Evolutionary conservation across 2,329 filamentous ascomycete species (phyloP).

Genomic region (Sarocladium brachiariae): DNA sequence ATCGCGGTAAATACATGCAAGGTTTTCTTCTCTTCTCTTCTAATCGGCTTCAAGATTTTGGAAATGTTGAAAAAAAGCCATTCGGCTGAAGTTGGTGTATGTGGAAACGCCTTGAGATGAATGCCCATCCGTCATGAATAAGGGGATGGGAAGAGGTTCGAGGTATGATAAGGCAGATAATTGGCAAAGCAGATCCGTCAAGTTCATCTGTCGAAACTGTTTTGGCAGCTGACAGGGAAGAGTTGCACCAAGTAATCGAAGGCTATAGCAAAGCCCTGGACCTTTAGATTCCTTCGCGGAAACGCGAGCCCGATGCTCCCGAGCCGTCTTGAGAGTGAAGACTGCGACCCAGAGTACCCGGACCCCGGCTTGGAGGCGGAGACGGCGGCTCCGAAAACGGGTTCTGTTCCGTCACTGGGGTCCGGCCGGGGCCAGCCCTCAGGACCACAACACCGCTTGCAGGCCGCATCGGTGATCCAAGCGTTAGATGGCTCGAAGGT

Average conservation of each 20-base stretch:
- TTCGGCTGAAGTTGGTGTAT: conserved; percentile 1
- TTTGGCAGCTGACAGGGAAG: neutral
- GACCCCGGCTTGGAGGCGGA: conserved; percentile 20
- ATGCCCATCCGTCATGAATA: neutral
- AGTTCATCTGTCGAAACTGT: neutral
- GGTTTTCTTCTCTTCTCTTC: neutral
- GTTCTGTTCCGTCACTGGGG: conserved; percentile 49
- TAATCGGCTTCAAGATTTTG: neutral
- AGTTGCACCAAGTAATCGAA: neutral
- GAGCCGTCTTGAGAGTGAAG: conserved; percentile 28
- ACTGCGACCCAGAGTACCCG: conserved; percentile 33
- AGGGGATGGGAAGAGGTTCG: neutral
- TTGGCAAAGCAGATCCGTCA: neutral
- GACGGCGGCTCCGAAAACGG: conserved; percentile 35
- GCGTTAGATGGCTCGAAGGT: conserved; percentile 36
- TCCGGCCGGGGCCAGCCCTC: conserved; percentile 58
- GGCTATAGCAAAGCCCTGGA: neutral
- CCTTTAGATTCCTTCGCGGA: conserved; percentile 32
- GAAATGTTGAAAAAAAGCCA: neutral
- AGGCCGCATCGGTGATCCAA: conserved; percentile 53
- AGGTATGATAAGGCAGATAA: neutral
- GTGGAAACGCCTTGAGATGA: conserved; percentile 1
- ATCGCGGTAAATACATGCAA: neutral
- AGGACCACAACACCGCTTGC: conserved; percentile 55
- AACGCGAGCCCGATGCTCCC: conserved; percentile 30